Conservation (phyloP, 257 asterid species). For the Cinchona pubescens region DNA sequence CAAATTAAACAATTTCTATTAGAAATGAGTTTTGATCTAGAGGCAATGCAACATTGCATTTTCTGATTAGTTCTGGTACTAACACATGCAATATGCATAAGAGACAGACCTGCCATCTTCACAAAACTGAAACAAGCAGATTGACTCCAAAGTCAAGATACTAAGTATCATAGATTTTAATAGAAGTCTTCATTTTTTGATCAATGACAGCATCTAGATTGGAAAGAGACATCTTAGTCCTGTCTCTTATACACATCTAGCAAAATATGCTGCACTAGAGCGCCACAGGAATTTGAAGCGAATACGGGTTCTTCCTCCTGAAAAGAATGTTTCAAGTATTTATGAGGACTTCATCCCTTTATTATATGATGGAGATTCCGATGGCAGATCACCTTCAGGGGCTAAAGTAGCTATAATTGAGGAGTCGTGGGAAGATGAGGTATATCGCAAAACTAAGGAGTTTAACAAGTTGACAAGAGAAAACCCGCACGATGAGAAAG, state of each 20-base stretch:
- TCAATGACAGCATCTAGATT: too few species aligned
- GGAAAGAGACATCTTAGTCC: too few species aligned
- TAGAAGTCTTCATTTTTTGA: slow-evolving; percentile 40
- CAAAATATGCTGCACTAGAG: slow-evolving; percentile 72
- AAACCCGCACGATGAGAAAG: slow-evolving; percentile 71
- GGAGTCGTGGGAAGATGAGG: slow-evolving; percentile 96
- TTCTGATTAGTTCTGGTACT: too few species aligned
- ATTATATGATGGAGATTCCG: slow-evolving; percentile 37
- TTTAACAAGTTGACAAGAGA: slow-evolving; percentile 85
- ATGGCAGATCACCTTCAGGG: slow-evolving; percentile 24
- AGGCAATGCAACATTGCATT: too few species aligned
- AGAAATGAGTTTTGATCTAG: too few species aligned
- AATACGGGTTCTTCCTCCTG: slow-evolving; percentile 47
- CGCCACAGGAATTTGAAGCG: slow-evolving; percentile 88
- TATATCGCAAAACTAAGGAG: slow-evolving; percentile 73
- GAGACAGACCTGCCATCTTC: too few species aligned
- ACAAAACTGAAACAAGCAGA: too few species aligned
- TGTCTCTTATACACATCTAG: too few species aligned
- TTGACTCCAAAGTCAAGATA: too few species aligned
- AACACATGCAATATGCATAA: too few species aligned
- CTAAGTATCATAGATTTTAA: too few species aligned
- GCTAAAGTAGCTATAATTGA: slow-evolving; percentile 51
- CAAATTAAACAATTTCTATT: too few species aligned
- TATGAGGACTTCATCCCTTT: slow-evolving; percentile 59
- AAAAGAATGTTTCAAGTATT: slow-evolving; percentile 34